Base-by-base conservation (phyloP, 805 yeast genomes). In the Osmozyma mogii region DNA sequence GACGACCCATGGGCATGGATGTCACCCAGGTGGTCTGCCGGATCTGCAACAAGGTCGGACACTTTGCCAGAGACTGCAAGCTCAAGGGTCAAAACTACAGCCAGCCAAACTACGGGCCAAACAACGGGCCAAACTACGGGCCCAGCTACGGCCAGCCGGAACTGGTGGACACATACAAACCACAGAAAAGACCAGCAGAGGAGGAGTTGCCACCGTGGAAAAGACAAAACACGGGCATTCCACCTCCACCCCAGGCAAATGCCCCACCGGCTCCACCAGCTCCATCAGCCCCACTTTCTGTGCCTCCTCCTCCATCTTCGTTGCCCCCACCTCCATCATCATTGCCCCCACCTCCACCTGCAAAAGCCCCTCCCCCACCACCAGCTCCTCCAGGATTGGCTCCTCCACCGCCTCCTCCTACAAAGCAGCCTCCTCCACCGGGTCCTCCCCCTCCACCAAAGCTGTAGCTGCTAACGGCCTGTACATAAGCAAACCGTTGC, bases 51-150 rank as follows among this genome's bases (percentile, higher is more conserved):
- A 70, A 70, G 30, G 61, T 70, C 16, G 98, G 97, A 1, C 97
- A 89, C 56, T 75, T 77, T 38, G 88, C 94, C 1, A 66, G 85
- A 34, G 97, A 92, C 56, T 92, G 98, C 67, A 72, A 68, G 34
- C 58, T 57, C 35, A 11, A 25, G 18, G n/a, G 21, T 17, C 17
- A 6, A 24, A 9, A 11, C 18, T n/a, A 11, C 17, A 10, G 18
- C 21, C 9, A 24, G 18, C 12, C 32, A 17, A 26, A 19, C 3
- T 24, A 13, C n/a, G 25, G 18, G n/a, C 16, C 22, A 4, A 27
- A 28, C 19, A 22, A 22, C 12, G 24, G 17, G 15, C 14, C 12
- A 19, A 15, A 22, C 9, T 22, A 21, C 17, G 22, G 24, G 15
- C 23, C 16, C 11, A 30, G 28, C 15, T 25, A 31, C 37, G 36